Conservation (phyloP, 164 flowering plant genomes). For the Umbellularia californica region DNA sequence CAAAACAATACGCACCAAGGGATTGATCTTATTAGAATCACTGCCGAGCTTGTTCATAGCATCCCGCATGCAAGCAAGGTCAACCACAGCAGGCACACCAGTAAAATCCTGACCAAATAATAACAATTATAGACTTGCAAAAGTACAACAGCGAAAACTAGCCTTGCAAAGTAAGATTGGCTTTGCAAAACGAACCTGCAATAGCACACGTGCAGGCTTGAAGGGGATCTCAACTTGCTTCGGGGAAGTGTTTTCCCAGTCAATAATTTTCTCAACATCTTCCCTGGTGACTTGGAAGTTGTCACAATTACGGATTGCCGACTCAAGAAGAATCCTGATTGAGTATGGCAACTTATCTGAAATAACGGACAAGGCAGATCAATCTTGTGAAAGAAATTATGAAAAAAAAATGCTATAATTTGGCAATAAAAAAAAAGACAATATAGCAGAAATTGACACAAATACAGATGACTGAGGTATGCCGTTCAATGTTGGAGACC, state of each 20-base stretch:
- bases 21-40: conserved; percentile 86
- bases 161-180: neutral
- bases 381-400: neutral
- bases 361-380: neutral
- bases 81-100: conserved; percentile 98
- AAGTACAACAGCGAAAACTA: conserved; percentile 8
- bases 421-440: too few relatives aligned
- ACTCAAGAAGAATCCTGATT: conserved; percentile 80
- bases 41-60: conserved; percentile 90
- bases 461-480: too few relatives aligned
- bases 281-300: conserved; percentile 77
- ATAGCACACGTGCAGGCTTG: conserved; percentile 94
- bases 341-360: conserved; percentile 87
- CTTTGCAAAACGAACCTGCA: conserved; percentile 32
- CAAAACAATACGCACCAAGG: conserved; percentile 49
- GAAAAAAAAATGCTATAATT: neutral
- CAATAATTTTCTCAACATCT: conserved; percentile 95
- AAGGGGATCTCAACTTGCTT: conserved; percentile 95
- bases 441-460: too few relatives aligned
- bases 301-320: conserved; percentile 93
- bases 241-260: conserved; percentile 90
- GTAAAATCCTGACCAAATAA: conserved; percentile 69
- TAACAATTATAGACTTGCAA: conserved; percentile 18
- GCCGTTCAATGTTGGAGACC: too few relatives aligned
- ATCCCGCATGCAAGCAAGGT: conserved; percentile 98